Evolutionary conservation across 2,329 filamentous ascomycete species (phyloP), one percentile per base, ranked within the genome.

Genomic region (Claviceps humidiphila): DNA sequence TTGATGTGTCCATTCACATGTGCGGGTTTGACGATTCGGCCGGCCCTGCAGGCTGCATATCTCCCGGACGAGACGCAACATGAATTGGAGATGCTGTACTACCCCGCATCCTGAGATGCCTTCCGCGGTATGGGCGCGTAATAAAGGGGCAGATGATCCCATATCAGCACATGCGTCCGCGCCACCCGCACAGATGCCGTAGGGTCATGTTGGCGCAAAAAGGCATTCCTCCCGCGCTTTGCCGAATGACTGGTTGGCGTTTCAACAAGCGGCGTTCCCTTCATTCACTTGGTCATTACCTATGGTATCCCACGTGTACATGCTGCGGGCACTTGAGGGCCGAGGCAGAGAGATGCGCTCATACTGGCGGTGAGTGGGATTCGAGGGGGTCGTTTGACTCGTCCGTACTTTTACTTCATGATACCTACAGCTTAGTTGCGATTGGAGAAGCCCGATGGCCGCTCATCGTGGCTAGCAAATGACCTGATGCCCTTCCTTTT

Each of bases 51-150:
- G 9, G 30, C 30, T 34, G 30, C 30, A 34, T 3, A 34, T 11
- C 30, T 34, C 4, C 30, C 30, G 30, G 30, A 34, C 30, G 8
- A 34, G 30, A 11, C 30, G 30, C 30, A 34, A 34, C 30, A 11
- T 4, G 4, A 34, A 34, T 11, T 34, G 30, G 44, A 51, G 37
- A 52, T 48, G 34, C 30, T 39, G 24, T 48, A n/a, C 39, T 50
- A 54, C 52, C 49, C 55, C 54, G 52, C 54, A 52, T 51, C 20
- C n/a, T 45, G 8, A n/a, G 9, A 46, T 42, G 41, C 30, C 46
- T 39, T 48, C 43, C 22, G 54, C 52, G 54, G 52, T 52, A 50
- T 56, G 52, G 51, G 54, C 54, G 49, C 47, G 47, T 52, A 50
- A 39, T 52, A 50, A 39, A n/a, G 24, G 43, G 16, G 41, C 6